Conservation (phyloP, 495 filamentous ascomycete species). For the Podospora tetraspora region DNA sequence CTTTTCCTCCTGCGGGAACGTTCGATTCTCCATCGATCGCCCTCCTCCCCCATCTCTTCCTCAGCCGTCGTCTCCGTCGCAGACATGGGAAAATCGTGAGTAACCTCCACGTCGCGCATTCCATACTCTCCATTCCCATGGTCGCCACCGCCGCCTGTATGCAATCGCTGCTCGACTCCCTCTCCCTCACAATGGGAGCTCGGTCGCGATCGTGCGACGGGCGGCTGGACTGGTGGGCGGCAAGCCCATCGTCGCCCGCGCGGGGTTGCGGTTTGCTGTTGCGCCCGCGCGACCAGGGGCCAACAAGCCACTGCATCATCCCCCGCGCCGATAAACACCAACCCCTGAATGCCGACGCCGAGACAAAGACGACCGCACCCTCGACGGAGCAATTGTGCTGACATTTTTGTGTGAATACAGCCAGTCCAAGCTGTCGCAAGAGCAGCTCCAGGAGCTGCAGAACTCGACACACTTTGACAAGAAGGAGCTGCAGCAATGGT, state of each 20-base stretch:
- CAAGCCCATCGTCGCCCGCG: neutral
- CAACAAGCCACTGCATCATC: neutral
- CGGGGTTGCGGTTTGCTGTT: constrained; percentile 1
- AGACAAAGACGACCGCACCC: neutral
- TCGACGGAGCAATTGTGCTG: neutral
- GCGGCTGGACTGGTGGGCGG: neutral
- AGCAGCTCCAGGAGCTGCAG: constrained; percentile 91
- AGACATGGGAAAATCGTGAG: constrained; percentile 47
- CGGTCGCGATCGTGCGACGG: neutral
- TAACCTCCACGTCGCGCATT: constrained; percentile 17
- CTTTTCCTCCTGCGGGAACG: neutral
- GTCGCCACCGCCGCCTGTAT: neutral
- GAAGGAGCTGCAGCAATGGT: constrained; percentile 99
- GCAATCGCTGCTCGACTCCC: neutral
- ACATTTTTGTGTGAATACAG: constrained; percentile 35
- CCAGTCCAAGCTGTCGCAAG: constrained; percentile 90
- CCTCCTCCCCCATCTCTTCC: neutral
- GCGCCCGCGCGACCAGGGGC: neutral
- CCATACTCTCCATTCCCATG: constrained; percentile 3
- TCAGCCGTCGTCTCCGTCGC: constrained; percentile 8
- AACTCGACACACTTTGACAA: constrained; percentile 98
- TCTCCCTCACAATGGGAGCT: neutral
- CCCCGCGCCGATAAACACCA: neutral
- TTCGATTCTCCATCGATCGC: neutral
- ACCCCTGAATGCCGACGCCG: neutral